Percentiles rank a stretch among this genome's conserved stretches.
These are phyloP conservation scores for Agapanthus africanus DNA, from an alignment of 106 monocot species.

Conservation along the genomic window DNA sequence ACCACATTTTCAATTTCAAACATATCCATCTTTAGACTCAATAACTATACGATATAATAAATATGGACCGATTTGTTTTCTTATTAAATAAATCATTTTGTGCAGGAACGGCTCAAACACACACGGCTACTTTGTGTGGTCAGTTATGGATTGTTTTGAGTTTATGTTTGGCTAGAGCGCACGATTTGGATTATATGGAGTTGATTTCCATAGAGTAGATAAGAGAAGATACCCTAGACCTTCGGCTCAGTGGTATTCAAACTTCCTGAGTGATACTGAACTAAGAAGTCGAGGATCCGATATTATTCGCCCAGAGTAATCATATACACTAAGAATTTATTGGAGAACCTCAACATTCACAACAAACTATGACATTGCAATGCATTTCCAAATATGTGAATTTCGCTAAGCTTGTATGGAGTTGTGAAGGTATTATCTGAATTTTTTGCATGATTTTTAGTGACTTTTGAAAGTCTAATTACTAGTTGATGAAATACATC, in stretches of 20 bases:
- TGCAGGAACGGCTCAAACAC: slow-evolving; percentile 65
- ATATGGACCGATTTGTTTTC: too few relatives aligned
- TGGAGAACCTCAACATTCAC: too few relatives aligned
- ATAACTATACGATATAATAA: background rate
- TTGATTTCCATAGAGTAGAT: slow-evolving; percentile 33
- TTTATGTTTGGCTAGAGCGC: slow-evolving; percentile 21
- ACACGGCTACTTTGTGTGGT: slow-evolving; percentile 76
- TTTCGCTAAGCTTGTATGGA: too few relatives aligned
- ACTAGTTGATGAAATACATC: too few relatives aligned
- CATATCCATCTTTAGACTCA: too few relatives aligned
- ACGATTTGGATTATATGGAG: slow-evolving; percentile 36
- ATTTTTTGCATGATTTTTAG: too few relatives aligned
- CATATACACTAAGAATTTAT: too few relatives aligned
- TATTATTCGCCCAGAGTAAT: background rate
- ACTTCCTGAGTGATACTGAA: background rate
- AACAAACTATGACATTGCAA: too few relatives aligned
- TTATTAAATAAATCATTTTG: background rate
- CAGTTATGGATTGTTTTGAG: slow-evolving; percentile 55
- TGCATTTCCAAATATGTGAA: too few relatives aligned
- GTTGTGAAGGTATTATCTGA: too few relatives aligned
- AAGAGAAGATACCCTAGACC: slow-evolving; percentile 27
- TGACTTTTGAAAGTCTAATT: too few relatives aligned
- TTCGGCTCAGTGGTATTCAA: slow-evolving; percentile 32
- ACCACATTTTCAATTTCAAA: too few relatives aligned
- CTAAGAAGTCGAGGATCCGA: background rate